Conservation (phyloP, 148 eudicot genomes). For the Chenopodium berlandieri region DNA sequence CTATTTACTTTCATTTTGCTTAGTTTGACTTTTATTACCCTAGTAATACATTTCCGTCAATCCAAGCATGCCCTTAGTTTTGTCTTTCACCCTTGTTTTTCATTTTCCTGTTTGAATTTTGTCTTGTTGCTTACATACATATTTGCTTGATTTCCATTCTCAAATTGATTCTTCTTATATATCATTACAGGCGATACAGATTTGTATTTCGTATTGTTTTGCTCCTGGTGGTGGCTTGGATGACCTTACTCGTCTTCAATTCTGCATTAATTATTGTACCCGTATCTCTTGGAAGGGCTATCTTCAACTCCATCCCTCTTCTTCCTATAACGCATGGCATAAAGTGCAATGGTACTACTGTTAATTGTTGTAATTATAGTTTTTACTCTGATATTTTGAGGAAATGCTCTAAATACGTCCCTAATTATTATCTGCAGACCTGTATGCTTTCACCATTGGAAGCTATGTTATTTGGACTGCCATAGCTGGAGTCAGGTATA, state of each 20-base stretch:
- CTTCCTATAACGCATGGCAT: slow-evolving; percentile 93
- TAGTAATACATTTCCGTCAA: no score
- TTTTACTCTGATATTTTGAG: neutral
- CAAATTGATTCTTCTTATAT: neutral
- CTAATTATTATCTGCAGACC: slow-evolving; percentile 42
- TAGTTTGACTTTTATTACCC: no score
- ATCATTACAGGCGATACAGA: slow-evolving; percentile 57
- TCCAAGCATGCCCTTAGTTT: no score
- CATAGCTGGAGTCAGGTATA: slow-evolving; percentile 82
- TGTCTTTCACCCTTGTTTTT: neutral
- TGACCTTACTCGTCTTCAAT: slow-evolving; percentile 85
- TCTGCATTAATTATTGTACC: slow-evolving; percentile 78
- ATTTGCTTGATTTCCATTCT: neutral
- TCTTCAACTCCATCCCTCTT: slow-evolving; percentile 76
- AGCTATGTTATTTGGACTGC: slow-evolving; percentile 94
- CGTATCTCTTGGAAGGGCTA: slow-evolving; percentile 75
- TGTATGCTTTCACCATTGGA: slow-evolving; percentile 93
- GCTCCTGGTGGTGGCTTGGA: slow-evolving; percentile 88
- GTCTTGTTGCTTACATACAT: neutral
- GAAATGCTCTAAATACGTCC: neutral
- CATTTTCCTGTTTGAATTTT: neutral
- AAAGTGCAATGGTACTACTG: slow-evolving; percentile 76
- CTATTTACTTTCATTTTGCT: no score
- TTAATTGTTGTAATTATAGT: slow-evolving; percentile 13
- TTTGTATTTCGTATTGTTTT: slow-evolving; percentile 84